phyloP scores from a whole-genome alignment of 306 rosid genomes.

The Malus sylvestris region DNA sequence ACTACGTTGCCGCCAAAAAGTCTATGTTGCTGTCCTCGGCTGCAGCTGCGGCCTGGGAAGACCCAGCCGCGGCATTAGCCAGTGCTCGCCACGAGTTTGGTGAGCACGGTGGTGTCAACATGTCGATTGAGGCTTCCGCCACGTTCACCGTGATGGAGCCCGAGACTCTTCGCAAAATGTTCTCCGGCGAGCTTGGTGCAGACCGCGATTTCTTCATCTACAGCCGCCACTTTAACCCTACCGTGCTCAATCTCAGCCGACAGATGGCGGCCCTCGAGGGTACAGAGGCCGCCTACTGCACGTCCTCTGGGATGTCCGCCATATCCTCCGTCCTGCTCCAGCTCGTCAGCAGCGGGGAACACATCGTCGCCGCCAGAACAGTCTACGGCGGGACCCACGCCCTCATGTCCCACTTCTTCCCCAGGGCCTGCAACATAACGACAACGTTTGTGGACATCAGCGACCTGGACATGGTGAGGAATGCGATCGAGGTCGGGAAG shows the following conservation, averaged over 20 bases:
- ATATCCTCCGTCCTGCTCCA: constrained; percentile 58
- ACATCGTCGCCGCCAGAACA: constrained; percentile 53
- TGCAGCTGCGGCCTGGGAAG: not conserved
- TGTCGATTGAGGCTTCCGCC: constrained; percentile 98
- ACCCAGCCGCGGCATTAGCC: constrained; percentile 75
- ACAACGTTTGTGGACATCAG: constrained; percentile 60
- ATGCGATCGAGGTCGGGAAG: constrained; percentile 53
- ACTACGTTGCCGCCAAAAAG: constrained; percentile 30
- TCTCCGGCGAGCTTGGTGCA: constrained; percentile 80
- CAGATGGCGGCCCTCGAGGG: constrained; percentile 88
- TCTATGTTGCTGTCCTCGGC: constrained; percentile 3
- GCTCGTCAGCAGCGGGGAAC: constrained; percentile 54
- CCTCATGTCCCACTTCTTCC: constrained; percentile 62
- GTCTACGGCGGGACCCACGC: constrained; percentile 95
- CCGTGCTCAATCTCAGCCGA: constrained; percentile 77
- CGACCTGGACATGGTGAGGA: constrained; percentile 43
- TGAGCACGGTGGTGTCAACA: constrained; percentile 96
- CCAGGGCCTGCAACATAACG: constrained; percentile 45
- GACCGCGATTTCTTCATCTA: constrained; percentile 85
- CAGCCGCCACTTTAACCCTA: constrained; percentile 98
- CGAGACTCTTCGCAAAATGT: constrained; percentile 83
- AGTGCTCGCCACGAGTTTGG: constrained; percentile 86
- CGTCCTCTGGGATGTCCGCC: constrained; percentile 91
- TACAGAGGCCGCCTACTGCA: constrained; percentile 94
- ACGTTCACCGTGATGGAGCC: constrained; percentile 99